phyloP scores from a whole-genome alignment of 331 rosid species.

The Stylosanthes scabra region DNA sequence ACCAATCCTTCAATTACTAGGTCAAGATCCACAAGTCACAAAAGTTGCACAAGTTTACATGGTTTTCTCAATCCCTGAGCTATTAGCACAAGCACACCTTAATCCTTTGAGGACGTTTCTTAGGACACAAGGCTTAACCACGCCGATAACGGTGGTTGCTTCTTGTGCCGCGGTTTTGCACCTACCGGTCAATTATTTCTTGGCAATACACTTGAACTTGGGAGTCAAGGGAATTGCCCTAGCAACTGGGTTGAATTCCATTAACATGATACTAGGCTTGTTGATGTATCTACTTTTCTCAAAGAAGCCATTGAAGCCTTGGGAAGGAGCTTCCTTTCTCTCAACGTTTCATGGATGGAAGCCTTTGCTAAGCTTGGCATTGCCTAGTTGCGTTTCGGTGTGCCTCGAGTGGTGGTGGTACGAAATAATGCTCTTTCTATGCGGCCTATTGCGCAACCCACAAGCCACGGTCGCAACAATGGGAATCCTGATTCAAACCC shows the following conservation, averaged over 20 bases:
- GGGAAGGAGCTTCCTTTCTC: conserved; percentile 58
- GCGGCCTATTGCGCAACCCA: conserved; percentile 70
- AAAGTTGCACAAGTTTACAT: conserved; percentile 69
- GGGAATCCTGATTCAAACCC: conserved; percentile 89
- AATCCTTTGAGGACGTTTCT: conserved; percentile 64
- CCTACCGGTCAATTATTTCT: conserved; percentile 63
- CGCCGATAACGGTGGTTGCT: conserved; percentile 68
- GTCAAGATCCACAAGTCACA: conserved; percentile 78
- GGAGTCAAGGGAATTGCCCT: conserved; percentile 77
- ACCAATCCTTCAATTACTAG: conserved; percentile 60
- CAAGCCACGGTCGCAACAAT: conserved; percentile 79
- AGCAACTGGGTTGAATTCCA: conserved; percentile 73
- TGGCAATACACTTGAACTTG: conserved; percentile 53
- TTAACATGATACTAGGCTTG: conserved; percentile 66
- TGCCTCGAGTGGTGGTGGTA: conserved; percentile 98
- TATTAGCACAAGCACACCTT: conserved; percentile 74
- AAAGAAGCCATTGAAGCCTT: conserved; percentile 67
- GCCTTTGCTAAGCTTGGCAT: conserved; percentile 70
- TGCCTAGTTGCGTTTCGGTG: conserved; percentile 76
- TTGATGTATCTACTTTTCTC: conserved; percentile 58
- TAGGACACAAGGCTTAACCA: conserved; percentile 76
- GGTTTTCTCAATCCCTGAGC: conserved; percentile 73
- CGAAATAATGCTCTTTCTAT: conserved; percentile 78
- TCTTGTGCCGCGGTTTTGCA: conserved; percentile 65
- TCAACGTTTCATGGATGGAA: conserved; percentile 64